Conservation (phyloP, 768 basidiomycete genomes). For the Trametes coccinea region DNA sequence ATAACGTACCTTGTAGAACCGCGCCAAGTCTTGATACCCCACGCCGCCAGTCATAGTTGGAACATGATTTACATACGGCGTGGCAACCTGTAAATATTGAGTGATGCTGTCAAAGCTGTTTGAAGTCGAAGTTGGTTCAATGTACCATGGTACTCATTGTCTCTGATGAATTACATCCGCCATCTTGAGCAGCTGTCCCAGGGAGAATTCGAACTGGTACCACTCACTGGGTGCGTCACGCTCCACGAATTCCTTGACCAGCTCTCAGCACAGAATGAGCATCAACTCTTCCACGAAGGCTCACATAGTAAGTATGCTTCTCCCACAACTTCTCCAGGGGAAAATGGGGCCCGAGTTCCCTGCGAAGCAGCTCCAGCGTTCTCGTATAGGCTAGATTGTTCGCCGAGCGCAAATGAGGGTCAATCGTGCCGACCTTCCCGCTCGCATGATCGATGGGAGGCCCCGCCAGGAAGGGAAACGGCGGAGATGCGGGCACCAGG, state of each 20-base stretch:
- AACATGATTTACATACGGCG: conserved; percentile 44
- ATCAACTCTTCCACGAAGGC: not conserved
- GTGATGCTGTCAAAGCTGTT: not conserved
- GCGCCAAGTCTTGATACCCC: conserved; percentile 41
- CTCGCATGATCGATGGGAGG: conserved; percentile 34
- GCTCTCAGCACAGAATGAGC: not conserved
- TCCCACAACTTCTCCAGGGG: conserved; percentile 50
- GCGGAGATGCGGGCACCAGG: conserved; percentile 35
- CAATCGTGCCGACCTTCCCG: conserved; percentile 26
- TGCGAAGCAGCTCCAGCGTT: conserved; percentile 38
- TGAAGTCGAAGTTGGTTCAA: not conserved
- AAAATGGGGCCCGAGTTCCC: conserved; percentile 43
- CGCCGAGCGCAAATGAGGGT: conserved; percentile 40
- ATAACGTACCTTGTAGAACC: conserved; percentile 45
- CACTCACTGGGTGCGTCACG: conserved; percentile 41
- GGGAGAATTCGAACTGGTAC: not conserved
- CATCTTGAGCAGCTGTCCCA: not conserved
- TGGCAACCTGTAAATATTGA: conserved; percentile 34
- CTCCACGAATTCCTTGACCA: conserved; percentile 40
- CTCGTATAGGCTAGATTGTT: conserved; percentile 40
- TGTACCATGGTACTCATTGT: conserved; percentile 45
- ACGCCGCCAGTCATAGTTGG: conserved; percentile 51
- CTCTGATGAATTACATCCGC: conserved; percentile 27
- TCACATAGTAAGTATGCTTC: conserved; percentile 46
- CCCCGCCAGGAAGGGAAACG: conserved; percentile 39